Conservation (phyloP, 441 rosid genomes). For the Gossypium davidsonii region DNA sequence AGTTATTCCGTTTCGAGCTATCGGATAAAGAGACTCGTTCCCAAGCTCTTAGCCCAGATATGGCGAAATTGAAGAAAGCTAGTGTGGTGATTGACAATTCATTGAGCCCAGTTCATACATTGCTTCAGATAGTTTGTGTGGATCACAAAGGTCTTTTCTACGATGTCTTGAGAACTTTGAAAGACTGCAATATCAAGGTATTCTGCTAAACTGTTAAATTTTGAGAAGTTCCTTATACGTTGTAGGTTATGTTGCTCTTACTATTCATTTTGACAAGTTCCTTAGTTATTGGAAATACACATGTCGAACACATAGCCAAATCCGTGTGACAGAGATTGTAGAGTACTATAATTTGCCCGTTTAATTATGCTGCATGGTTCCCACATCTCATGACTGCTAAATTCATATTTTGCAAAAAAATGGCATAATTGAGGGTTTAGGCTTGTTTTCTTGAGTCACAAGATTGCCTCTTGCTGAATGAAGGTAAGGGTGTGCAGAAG, state of each 20-base stretch:
- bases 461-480: too few species aligned
- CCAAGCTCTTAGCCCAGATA: slow-evolving; percentile 58
- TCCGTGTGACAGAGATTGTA: background rate
- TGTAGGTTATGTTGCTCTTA: background rate
- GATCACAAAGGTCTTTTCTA: slow-evolving; percentile 80
- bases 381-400: background rate
- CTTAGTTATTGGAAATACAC: background rate
- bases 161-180: slow-evolving; percentile 70
- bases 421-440: background rate
- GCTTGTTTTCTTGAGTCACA: too few species aligned
- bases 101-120: slow-evolving; percentile 64
- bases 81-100: slow-evolving; percentile 53
- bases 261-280: background rate
- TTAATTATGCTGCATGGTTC: background rate
- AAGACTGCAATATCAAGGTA: slow-evolving; percentile 78
- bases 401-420: background rate
- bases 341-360: background rate
- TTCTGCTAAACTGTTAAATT: background rate
- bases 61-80: slow-evolving; percentile 49
- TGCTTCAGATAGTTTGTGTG: slow-evolving; percentile 63
- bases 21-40: slow-evolving; percentile 42
- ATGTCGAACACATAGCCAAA: background rate
- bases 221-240: background rate
- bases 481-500: too few species aligned
- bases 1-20: slow-evolving; percentile 46